A percentile compares a stretch with the other conserved stretches of the same genome.
These are phyloP conservation scores for Knufia petricola DNA, from an alignment of 2,329 filamentous ascomycete species.

Conservation along the genomic window DNA sequence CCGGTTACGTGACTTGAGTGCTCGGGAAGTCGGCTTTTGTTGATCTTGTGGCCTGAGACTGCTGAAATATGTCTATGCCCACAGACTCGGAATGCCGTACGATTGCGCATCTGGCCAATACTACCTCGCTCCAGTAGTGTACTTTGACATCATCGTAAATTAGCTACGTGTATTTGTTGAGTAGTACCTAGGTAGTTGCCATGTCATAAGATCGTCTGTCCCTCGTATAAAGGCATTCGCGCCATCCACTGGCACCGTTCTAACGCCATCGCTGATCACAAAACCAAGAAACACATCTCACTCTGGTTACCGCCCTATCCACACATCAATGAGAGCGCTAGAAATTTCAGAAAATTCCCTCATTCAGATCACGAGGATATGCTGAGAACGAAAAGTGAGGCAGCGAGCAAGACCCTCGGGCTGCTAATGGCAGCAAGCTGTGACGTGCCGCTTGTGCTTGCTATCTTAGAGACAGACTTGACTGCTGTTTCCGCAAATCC, in stretches of 20 bases:
- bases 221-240: background rate
- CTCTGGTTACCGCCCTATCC: background rate
- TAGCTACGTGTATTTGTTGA: background rate
- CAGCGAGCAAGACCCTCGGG: background rate
- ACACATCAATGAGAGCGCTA: background rate
- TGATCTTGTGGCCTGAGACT: too few species aligned
- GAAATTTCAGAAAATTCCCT: constrained; percentile 1
- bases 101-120: too few species aligned
- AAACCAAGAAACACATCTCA: background rate
- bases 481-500: constrained; percentile 45
- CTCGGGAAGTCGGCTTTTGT: background rate
- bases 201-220: background rate
- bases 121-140: background rate
- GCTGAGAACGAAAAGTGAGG: background rate
- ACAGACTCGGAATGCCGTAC: background rate
- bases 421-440: background rate
- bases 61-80: background rate
- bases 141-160: background rate
- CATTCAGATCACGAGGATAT: constrained; percentile 1
- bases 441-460: background rate
- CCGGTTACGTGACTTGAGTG: constrained; percentile 6
- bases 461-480: constrained; percentile 8
- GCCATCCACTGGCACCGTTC: background rate
- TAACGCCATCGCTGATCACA: background rate
- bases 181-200: background rate